Percentiles rank a stretch among this genome's conserved stretches.
Conservation (phyloP, 805 yeast genomes). For the Metschnikowia kofuensis region DNA sequence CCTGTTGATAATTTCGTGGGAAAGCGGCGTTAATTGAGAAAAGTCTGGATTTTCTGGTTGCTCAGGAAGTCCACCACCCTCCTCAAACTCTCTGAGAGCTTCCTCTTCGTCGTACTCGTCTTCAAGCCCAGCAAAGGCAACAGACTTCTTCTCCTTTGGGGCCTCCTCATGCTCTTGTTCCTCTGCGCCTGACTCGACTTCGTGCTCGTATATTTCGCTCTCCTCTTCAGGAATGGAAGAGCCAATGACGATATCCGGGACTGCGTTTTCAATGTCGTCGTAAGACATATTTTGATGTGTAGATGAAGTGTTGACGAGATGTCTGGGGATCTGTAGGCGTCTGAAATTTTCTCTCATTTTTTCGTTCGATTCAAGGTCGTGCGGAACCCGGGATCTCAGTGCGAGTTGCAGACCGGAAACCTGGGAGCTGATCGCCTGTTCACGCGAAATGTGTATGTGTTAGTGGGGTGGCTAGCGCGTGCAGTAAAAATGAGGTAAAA, state of each 20-base stretch:
- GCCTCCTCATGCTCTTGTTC: constrained; percentile 41
- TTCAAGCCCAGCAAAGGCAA: constrained; percentile 74
- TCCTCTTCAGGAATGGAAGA: constrained; percentile 43
- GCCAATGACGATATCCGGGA: constrained; percentile 80
- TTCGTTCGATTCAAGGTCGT: constrained; percentile 8
- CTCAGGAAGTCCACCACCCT: constrained; percentile 97
- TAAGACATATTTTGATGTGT: constrained; percentile 47
- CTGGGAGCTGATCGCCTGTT: background rate
- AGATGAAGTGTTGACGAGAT: background rate
- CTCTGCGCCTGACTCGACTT: constrained; percentile 45
- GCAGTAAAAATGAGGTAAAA: no score
- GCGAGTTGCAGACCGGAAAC: constrained; percentile 4
- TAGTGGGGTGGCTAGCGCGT: no score
- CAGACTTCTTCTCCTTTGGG: constrained; percentile 59
- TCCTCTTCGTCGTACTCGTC: constrained; percentile 72
- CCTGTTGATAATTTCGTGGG: constrained; percentile 95
- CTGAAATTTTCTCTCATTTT: constrained; percentile 10
- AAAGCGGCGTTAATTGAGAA: constrained; percentile 73
- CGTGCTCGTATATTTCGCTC: constrained; percentile 49
- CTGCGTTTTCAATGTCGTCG: constrained; percentile 79
- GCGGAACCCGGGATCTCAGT: background rate
- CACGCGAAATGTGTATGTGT: no score
- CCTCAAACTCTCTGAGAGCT: constrained; percentile 84
- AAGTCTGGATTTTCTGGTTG: constrained; percentile 92
- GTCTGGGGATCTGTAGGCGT: background rate